Conservation (phyloP, 2,329 filamentous ascomycete species). For the Talaromyces sp. region DNA sequence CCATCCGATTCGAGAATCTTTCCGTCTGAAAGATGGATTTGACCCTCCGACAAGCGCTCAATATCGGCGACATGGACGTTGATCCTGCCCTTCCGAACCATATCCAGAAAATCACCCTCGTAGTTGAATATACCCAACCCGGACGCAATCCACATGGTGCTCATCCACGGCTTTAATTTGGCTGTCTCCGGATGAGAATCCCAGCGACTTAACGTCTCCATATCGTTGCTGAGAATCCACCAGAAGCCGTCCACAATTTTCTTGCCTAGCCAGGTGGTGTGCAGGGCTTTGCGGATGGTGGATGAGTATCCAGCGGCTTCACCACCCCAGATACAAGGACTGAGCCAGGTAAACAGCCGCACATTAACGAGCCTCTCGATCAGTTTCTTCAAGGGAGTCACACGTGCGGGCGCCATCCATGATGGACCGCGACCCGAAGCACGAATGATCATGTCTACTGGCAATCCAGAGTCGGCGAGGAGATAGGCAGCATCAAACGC, state of each 20-base stretch:
- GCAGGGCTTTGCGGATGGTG: slow-evolving; percentile 41
- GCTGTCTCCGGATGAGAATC: slow-evolving; percentile 39
- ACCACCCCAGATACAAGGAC: slow-evolving; percentile 67
- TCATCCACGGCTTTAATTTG: slow-evolving; percentile 43
- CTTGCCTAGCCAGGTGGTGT: slow-evolving; percentile 48
- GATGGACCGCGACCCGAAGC: slow-evolving; percentile 36
- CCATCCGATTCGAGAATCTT: slow-evolving; percentile 43
- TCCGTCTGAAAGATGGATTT: slow-evolving; percentile 46
- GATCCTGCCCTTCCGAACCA: slow-evolving; percentile 51
- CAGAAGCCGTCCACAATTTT: slow-evolving; percentile 50
- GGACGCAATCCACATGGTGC: slow-evolving; percentile 50
- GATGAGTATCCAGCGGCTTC: slow-evolving; percentile 52
- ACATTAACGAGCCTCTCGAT: slow-evolving; percentile 63
- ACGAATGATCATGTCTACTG: slow-evolving; percentile 41
- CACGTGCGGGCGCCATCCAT: slow-evolving; percentile 46
- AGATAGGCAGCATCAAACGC: slow-evolving; percentile 60
- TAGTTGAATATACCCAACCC: slow-evolving; percentile 59
- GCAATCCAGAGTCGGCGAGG: slow-evolving; percentile 48
- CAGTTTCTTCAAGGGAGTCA: slow-evolving; percentile 63
- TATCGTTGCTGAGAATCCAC: slow-evolving; percentile 45
- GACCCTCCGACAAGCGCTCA: slow-evolving; percentile 38
- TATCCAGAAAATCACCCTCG: slow-evolving; percentile 51
- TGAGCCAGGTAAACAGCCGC: slow-evolving; percentile 67
- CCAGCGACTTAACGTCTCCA: slow-evolving; percentile 43
- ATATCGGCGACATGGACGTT: slow-evolving; percentile 54